A percentile compares a stretch with the other conserved stretches of the same genome.
These are phyloP conservation scores for Mollisiaceae sp. DNA, from an alignment of 2,329 filamentous ascomycete species.

Conservation along the genomic window DNA sequence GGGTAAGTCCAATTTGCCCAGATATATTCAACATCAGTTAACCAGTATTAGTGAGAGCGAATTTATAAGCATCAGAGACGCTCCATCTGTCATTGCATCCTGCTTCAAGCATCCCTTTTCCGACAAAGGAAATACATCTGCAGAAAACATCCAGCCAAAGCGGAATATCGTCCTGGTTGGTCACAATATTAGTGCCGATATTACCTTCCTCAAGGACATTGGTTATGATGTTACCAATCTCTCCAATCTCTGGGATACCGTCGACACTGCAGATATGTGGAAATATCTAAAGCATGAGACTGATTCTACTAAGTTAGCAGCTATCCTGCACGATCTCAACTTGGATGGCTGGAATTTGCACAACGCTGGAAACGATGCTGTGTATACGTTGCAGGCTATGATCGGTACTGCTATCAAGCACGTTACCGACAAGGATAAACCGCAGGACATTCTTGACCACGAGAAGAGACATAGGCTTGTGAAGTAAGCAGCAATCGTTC, in stretches of 20 bases:
- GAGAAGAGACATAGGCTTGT: conserved; percentile 29
- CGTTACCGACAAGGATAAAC: conserved; percentile 30
- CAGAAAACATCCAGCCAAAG: conserved; percentile 26
- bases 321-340: conserved; percentile 67
- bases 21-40: conserved; percentile 2
- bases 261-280: conserved; percentile 78
- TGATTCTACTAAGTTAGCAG: conserved; percentile 61
- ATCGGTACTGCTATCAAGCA: conserved; percentile 60
- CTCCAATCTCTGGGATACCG: conserved; percentile 61
- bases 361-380: conserved; percentile 87
- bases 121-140: conserved; percentile 22
- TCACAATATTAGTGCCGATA: conserved; percentile 72
- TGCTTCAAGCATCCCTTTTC: conserved; percentile 65
- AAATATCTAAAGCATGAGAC: conserved; percentile 61
- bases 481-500: conserved; percentile 25
- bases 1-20: conserved; percentile 55
- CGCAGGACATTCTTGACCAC: conserved; percentile 21
- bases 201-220: conserved; percentile 69
- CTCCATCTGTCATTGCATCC: conserved; percentile 51
- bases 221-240: conserved; percentile 64
- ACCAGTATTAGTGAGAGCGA: conserved; percentile 53
- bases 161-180: conserved; percentile 78
- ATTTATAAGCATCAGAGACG: conserved; percentile 53
- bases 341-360: conserved; percentile 72
- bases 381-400: conserved; percentile 77